These are phyloP conservation scores for Candida sanyaensis DNA, from an alignment of 1,139 yeast genomes.

Conservation along the genomic window DNA sequence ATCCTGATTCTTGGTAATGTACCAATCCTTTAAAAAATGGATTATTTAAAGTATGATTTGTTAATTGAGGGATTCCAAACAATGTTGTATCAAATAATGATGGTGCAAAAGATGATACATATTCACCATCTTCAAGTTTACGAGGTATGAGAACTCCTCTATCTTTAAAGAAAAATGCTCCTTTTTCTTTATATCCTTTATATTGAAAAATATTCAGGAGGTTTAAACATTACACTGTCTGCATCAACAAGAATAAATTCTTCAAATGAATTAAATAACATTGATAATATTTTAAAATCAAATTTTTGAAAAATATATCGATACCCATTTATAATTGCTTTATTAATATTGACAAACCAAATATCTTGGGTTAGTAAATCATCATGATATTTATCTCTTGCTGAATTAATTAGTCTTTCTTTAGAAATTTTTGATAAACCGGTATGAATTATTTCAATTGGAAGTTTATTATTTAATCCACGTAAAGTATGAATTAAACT, in stretches of 20 bases:
- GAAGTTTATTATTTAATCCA: constrained; percentile 31
- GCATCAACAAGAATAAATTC: constrained; percentile 54
- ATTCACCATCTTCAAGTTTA: constrained; percentile 27
- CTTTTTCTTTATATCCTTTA: constrained; percentile 35
- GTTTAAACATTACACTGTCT: constrained; percentile 47
- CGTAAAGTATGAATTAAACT: constrained; percentile 33
- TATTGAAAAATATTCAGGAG: constrained; percentile 38
- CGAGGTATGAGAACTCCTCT: constrained; percentile 36
- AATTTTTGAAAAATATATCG: constrained; percentile 33
- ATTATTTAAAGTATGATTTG: constrained; percentile 31
- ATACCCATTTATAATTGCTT: constrained; percentile 28
- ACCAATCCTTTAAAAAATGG: constrained; percentile 32
- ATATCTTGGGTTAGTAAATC: constrained; percentile 40
- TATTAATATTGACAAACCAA: constrained; percentile 44
- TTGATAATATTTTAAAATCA: constrained; percentile 53
- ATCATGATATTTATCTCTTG: constrained; percentile 22
- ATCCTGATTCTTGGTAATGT: constrained; percentile 56
- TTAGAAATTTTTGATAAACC: constrained; percentile 24
- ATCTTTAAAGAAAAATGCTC: constrained; percentile 53
- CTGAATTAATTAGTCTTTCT: constrained; percentile 24
- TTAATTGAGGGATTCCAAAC: constrained; percentile 34
- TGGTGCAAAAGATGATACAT: constrained; percentile 41
- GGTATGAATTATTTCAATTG: constrained; percentile 35
- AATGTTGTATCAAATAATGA: constrained; percentile 35
- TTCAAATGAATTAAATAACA: constrained; percentile 50